Base-by-base conservation (phyloP, 2,329 filamentous ascomycete genomes). In the Fusarium zealandicum region DNA sequence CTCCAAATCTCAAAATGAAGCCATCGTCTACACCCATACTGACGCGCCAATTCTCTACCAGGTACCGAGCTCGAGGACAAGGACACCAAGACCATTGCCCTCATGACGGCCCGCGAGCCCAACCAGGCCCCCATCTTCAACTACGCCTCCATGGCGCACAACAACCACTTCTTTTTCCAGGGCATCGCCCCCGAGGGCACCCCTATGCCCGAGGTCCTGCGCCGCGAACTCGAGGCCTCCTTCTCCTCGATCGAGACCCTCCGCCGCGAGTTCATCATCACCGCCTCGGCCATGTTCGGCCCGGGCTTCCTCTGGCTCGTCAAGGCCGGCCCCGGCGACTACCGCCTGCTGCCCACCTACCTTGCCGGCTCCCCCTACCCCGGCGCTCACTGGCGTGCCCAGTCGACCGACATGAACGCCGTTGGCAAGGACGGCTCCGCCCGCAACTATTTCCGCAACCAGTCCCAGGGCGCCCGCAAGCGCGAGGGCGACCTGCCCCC, bases 221-320 rank as follows among this genome's bases (percentile, higher is more conserved):
- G 79, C 66, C 63, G 70, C 52, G 80, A 83, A 51, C 85, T 98
- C 65, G 79, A 84, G 67, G 76, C 79, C 63, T 86, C 86, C 68
- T 98, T 96, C 79, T 89, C 89, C 70, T 92, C 88, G 67, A 79
- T 96, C 66, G 89, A 96, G 62, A 93, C 90, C 25, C 85, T 99
- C 54, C 87, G 87, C 71, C 81, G 82, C 66, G 90, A 95, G 72
- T 87, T 99, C 75, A 75, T 95, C 69, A 80, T 87, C 61, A 96
- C 89, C 33, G 93, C 93, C 53, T 82, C 85, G 64, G 84, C 87
- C 77, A 97, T 98, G 92, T 98, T 99, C 78, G 95, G 93, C 48
- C 93, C 93, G 1, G 95, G 95, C 62, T 98, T 96, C 77, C 90
- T 98, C 71, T 99, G 95, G 95, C 87, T 99, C 57, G 90, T 97